phyloP scores from a whole-genome alignment of 306 rosid genomes.

The Sicyos baderoa region DNA sequence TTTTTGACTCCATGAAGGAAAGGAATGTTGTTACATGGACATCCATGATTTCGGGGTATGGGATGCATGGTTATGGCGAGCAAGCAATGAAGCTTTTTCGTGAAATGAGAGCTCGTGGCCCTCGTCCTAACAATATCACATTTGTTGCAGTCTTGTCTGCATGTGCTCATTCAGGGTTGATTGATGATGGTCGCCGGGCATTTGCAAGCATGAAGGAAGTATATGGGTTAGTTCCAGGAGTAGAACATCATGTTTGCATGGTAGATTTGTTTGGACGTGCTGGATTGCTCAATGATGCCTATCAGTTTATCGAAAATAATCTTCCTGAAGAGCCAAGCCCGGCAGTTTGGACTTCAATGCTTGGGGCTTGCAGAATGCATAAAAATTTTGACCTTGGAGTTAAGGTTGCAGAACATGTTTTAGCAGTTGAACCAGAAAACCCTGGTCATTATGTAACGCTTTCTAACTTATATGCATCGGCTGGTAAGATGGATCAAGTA shows the following conservation, averaged over 20 bases:
- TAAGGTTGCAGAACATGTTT: conserved; percentile 61
- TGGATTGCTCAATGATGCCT: conserved; percentile 69
- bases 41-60: conserved; percentile 83
- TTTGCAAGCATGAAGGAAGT: conserved; percentile 55
- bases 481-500: conserved; percentile 72
- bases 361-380: conserved; percentile 88
- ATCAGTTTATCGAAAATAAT: conserved; percentile 38
- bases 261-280: conserved; percentile 92
- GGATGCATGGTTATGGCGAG: conserved; percentile 65
- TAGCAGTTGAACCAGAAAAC: conserved; percentile 68
- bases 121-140: conserved; percentile 60
- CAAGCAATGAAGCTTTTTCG: conserved; percentile 55
- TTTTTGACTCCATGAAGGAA: conserved; percentile 57
- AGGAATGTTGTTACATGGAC: conserved; percentile 80
- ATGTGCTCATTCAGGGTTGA: conserved; percentile 83
- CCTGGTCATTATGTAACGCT: conserved; percentile 85
- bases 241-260: conserved; percentile 78
- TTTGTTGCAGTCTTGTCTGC: conserved; percentile 75
- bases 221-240: conserved; percentile 56
- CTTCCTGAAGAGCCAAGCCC: conserved; percentile 37
- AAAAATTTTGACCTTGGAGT: conserved; percentile 65
- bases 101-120: conserved; percentile 40
- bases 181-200: conserved; percentile 51
- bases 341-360: conserved; percentile 76
- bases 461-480: conserved; percentile 69